Conservation (phyloP, 768 basidiomycete species). For the Kwoniella pini region DNA sequence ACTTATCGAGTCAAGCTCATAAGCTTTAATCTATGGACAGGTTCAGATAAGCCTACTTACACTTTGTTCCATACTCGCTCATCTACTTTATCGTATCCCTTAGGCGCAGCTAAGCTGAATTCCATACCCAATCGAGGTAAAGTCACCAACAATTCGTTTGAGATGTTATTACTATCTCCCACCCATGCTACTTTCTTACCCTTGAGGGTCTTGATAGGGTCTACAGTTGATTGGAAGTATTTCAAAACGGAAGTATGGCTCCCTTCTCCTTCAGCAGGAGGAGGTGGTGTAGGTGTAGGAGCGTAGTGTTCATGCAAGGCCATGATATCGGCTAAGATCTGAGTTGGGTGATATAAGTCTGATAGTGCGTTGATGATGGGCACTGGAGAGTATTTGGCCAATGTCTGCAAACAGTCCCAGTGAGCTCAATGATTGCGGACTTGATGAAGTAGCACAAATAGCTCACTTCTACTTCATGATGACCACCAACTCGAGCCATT, state of each 20-base stretch:
- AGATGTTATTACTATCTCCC: slow-evolving; percentile 90
- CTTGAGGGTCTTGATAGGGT: slow-evolving; percentile 62
- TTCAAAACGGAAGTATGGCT: slow-evolving; percentile 25
- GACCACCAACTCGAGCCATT: slow-evolving; percentile 91
- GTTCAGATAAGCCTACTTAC: slow-evolving; percentile 51
- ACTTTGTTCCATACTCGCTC: slow-evolving; percentile 77
- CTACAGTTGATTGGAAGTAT: slow-evolving; percentile 18
- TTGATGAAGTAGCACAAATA: neutral
- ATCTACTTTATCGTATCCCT: slow-evolving; percentile 57
- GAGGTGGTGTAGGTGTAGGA: slow-evolving; percentile 57
- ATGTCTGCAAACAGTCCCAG: slow-evolving; percentile 63
- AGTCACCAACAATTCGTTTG: slow-evolving; percentile 96
- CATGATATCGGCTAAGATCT: slow-evolving; percentile 87
- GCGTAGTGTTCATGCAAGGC: slow-evolving; percentile 71
- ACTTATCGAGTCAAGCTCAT: slow-evolving; percentile 13
- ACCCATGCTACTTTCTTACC: slow-evolving; percentile 90
- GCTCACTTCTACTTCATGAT: slow-evolving; percentile 85
- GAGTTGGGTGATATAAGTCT: slow-evolving; percentile 93
- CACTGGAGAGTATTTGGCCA: slow-evolving; percentile 84
- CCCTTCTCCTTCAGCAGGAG: slow-evolving; percentile 7
- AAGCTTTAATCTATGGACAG: neutral
- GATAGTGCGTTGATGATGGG: slow-evolving; percentile 97
- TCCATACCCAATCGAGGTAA: slow-evolving; percentile 87
- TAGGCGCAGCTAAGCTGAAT: slow-evolving; percentile 79
- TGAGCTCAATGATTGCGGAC: neutral